Percentiles rank a stretch among this genome's conserved stretches.
Conservation (phyloP, 148 eudicot genomes). For the Amaranthus palmeri region DNA sequence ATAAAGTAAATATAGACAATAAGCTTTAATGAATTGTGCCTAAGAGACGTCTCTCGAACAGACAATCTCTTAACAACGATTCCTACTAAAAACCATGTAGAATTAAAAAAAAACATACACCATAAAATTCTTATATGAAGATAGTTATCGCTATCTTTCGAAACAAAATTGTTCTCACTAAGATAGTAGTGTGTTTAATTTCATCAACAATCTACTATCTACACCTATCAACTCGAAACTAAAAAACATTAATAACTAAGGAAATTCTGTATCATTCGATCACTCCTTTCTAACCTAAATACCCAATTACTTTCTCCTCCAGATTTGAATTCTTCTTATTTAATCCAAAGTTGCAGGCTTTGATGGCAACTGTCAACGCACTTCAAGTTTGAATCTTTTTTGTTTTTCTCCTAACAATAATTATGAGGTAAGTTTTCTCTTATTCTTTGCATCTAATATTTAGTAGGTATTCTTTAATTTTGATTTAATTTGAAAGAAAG, state of each 20-base stretch:
- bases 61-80: too few relatives aligned
- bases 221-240: too few relatives aligned
- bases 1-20: too few relatives aligned
- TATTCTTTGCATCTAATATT: conserved; percentile 11
- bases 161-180: not conserved
- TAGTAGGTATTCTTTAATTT: conserved; percentile 18
- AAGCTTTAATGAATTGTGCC: too few relatives aligned
- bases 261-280: conserved; percentile 7
- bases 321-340: not conserved
- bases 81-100: too few relatives aligned
- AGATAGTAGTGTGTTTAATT: not conserved
- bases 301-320: conserved; percentile 11
- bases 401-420: not conserved
- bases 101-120: not conserved
- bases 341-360: conserved; percentile 12
- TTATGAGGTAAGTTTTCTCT: conserved; percentile 24
- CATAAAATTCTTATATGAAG: not conserved
- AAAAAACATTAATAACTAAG: not conserved
- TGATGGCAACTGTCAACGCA: conserved; percentile 16
- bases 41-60: too few relatives aligned
- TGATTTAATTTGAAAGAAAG: not conserved
- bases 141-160: not conserved
- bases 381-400: conserved; percentile 13
- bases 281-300: conserved; percentile 4
- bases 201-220: not conserved